Evolutionary conservation across 129 eudicot species (phyloP).

Genomic region (Helianthus tuberosus): DNA sequence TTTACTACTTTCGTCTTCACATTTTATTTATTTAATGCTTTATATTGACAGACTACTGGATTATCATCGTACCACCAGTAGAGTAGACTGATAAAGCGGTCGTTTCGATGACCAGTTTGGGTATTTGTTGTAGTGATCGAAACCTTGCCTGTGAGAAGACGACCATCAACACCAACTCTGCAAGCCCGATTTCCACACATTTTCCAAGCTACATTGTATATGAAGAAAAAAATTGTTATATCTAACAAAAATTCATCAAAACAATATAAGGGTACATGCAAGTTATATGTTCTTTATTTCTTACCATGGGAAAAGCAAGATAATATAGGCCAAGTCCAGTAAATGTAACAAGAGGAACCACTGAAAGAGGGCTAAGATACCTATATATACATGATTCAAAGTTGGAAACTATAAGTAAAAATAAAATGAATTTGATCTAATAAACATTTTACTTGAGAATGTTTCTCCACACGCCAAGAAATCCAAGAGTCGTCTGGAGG

Average conservation of each 20-base stretch:
- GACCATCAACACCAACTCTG: slow-evolving; percentile 52
- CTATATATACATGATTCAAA: slow-evolving; percentile 36
- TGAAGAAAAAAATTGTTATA: neutral
- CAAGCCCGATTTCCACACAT: slow-evolving; percentile 73
- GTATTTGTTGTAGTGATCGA: neutral
- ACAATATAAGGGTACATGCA: neutral
- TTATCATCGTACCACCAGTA: too few relatives aligned
- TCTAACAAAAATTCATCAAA: slow-evolving; percentile 1
- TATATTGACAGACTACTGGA: too few relatives aligned
- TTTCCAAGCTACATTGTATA: slow-evolving; percentile 54
- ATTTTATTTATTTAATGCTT: too few relatives aligned
- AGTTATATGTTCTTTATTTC: neutral
- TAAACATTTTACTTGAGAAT: slow-evolving; percentile 49
- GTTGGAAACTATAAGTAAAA: neutral
- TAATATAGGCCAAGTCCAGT: slow-evolving; percentile 79
- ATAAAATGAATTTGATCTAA: slow-evolving; percentile 4
- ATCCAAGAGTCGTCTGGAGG: slow-evolving; percentile 64
- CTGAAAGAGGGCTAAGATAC: slow-evolving; percentile 76
- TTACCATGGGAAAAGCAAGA: slow-evolving; percentile 75
- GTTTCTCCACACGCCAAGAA: slow-evolving; percentile 79
- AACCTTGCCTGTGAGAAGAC: slow-evolving; percentile 71
- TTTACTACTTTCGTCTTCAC: too few relatives aligned
- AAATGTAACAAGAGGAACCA: slow-evolving; percentile 69
- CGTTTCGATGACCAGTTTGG: neutral
- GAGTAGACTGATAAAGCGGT: too few relatives aligned